These are phyloP conservation scores for Botrytis hyacinthi DNA, from an alignment of 2,329 filamentous ascomycete genomes.

Conservation along the genomic window DNA sequence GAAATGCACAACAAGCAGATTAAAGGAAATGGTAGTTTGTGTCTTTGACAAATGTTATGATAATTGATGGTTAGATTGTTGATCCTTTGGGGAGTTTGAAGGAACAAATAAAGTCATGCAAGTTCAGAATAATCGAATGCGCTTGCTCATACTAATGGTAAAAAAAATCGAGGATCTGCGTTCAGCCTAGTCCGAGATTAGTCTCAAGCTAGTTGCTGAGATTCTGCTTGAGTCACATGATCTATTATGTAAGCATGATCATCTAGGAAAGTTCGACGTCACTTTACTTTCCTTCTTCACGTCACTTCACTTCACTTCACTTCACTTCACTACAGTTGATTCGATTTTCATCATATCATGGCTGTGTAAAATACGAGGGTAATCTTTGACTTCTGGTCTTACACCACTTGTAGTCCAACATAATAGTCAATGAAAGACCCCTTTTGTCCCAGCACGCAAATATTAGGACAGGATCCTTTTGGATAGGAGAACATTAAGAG, in stretches of 20 bases:
- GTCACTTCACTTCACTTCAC: neutral
- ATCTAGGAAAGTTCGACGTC: neutral
- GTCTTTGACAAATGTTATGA: slow-evolving; percentile 9
- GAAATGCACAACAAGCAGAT: slow-evolving; percentile 6
- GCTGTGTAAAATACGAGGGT: neutral
- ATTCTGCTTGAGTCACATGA: neutral
- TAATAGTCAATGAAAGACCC: neutral
- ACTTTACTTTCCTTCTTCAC: neutral
- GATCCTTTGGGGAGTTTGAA: neutral
- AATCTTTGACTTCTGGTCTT: neutral
- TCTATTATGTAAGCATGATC: neutral
- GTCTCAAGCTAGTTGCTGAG: neutral
- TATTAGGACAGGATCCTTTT: neutral
- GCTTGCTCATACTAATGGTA: neutral
- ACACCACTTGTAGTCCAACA: too few relatives aligned
- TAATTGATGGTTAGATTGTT: slow-evolving; percentile 1
- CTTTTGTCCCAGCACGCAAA: neutral
- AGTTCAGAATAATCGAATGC: slow-evolving; percentile 1
- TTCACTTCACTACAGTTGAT: too few relatives aligned
- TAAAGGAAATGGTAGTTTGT: slow-evolving; percentile 6
- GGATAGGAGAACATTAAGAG: neutral
- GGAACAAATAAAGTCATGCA: slow-evolving; percentile 1
- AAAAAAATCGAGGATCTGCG: slow-evolving; percentile 6
- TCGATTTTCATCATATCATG: too few relatives aligned
- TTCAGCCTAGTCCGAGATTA: neutral